These are phyloP conservation scores for Ophiostoma himal-ulmi DNA, from an alignment of 2,329 filamentous ascomycete species.

Conservation along the genomic window DNA sequence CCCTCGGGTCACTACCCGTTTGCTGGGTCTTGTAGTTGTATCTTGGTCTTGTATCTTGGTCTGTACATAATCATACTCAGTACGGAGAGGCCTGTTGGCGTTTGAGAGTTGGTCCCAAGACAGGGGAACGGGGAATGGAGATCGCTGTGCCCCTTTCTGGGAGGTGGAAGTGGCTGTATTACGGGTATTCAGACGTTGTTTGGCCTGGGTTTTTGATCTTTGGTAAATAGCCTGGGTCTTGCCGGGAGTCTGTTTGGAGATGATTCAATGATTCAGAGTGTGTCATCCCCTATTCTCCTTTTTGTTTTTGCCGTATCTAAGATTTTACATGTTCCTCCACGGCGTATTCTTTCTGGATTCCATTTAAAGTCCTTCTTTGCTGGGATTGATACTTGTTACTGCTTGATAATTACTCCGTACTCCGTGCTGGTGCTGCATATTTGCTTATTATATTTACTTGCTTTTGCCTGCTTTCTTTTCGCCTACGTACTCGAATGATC, in stretches of 20 bases:
- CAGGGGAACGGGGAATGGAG: conserved; percentile 22
- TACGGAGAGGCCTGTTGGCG: neutral
- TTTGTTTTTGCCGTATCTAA: neutral
- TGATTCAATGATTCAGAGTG: neutral
- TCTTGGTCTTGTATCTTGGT: neutral
- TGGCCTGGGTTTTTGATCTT: no score
- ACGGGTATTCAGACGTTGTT: neutral
- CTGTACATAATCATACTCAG: neutral
- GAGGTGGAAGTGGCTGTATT: neutral
- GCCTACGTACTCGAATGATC: neutral
- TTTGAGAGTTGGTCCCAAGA: conserved; percentile 22
- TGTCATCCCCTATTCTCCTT: neutral
- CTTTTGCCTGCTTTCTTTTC: conserved; percentile 15
- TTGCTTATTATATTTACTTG: neutral
- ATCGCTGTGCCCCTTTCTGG: conserved; percentile 20
- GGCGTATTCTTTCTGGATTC: neutral
- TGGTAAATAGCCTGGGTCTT: neutral
- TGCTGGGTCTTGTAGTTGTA: neutral
- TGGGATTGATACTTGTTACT: neutral
- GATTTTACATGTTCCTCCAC: neutral
- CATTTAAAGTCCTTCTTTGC: neutral
- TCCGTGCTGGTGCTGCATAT: neutral
- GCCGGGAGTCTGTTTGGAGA: conserved; percentile 3
- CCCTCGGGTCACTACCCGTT: conserved; percentile 22
- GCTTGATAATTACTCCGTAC: no score